phyloP scores from a whole-genome alignment of 1,139 yeast species.

The Yamadazyma mexicana region DNA sequence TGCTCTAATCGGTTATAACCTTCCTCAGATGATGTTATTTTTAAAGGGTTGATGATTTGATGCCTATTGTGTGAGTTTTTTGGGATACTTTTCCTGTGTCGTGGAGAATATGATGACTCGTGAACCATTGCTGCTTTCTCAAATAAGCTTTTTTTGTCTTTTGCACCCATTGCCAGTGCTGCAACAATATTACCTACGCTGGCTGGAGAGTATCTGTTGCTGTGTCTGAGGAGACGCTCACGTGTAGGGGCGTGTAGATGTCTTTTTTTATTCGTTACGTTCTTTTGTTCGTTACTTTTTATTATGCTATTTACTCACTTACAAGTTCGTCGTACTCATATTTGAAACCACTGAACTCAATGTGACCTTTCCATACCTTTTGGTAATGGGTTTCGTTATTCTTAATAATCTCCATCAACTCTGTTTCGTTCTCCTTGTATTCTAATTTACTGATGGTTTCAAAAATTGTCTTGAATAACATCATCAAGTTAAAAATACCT shows the following conservation, averaged over 20 bases:
- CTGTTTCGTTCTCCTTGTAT: conserved; percentile 18
- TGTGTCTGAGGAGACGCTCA: background rate
- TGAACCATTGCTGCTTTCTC: no score
- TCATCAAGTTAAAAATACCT: conserved; percentile 69
- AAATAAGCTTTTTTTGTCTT: no score
- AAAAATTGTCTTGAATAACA: conserved; percentile 61
- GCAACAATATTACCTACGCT: no score
- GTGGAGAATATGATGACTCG: no score
- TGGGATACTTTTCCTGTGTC: no score
- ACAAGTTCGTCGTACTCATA: conserved; percentile 13
- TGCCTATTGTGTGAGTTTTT: no score
- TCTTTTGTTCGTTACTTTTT: background rate
- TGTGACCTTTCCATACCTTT: conserved; percentile 6
- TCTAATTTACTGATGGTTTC: conserved; percentile 33
- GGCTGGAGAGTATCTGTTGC: background rate
- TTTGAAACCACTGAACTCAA: conserved; percentile 4
- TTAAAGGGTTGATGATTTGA: no score
- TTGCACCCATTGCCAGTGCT: background rate
- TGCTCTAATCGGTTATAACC: no score
- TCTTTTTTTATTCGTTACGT: no score
- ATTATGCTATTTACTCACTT: conserved; percentile 6
- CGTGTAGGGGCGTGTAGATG: no score
- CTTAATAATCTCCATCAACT: conserved; percentile 24
- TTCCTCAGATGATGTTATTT: no score
- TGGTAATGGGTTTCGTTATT: conserved; percentile 20